Percentiles rank a stretch among this genome's conserved stretches.
Conservation (phyloP, 2,329 filamentous ascomycete genomes). For the Blastomyces percursus region DNA sequence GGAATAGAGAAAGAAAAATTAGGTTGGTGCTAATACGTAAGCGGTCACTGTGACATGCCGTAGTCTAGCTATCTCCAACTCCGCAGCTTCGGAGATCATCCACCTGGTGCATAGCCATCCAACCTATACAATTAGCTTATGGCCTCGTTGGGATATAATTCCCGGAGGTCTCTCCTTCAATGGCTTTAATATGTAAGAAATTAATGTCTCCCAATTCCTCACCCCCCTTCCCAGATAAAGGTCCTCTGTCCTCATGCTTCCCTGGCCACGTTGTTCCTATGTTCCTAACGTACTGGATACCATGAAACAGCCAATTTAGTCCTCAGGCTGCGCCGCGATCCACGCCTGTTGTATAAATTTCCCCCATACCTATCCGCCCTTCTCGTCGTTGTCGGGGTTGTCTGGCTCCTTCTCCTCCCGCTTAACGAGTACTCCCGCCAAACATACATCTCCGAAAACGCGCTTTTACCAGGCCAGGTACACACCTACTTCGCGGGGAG, state of each 20-base stretch:
- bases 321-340: conserved; percentile 59
- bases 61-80: conserved; percentile 19
- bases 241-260: background rate
- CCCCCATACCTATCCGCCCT: conserved; percentile 80
- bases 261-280: background rate
- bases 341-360: conserved; percentile 57
- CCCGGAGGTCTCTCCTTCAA: conserved; percentile 22
- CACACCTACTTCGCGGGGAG: conserved; percentile 96
- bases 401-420: conserved; percentile 82
- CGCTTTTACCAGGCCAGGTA: conserved; percentile 86
- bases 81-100: background rate
- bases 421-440: conserved; percentile 80
- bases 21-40: conserved; percentile 11
- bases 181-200: conserved; percentile 34
- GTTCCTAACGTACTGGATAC: background rate
- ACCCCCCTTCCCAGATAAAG: background rate
- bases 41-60: conserved; percentile 23
- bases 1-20: background rate
- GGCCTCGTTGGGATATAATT: conserved; percentile 15
- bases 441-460: conserved; percentile 97
- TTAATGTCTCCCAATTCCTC: background rate
- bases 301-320: conserved; percentile 24
- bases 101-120: background rate
- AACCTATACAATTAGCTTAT: conserved; percentile 8
- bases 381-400: conserved; percentile 72